Conservation (phyloP, 345 rosid genomes). For the Crucihimalaya himalaica region DNA sequence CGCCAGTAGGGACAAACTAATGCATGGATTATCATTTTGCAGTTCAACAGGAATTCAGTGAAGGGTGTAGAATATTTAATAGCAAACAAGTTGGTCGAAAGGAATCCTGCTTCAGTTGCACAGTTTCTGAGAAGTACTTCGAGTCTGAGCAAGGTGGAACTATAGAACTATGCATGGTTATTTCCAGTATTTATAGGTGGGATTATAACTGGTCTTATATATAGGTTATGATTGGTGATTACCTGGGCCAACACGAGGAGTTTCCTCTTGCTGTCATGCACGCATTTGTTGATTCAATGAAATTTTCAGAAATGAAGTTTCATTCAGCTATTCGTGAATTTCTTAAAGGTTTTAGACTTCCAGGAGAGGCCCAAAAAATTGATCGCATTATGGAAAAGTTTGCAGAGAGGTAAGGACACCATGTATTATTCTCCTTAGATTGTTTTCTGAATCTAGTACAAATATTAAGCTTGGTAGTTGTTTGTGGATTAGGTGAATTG, state of each 20-base stretch:
- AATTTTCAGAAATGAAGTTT: slow-evolving; percentile 88
- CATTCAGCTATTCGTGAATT: slow-evolving; percentile 86
- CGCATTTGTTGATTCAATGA: slow-evolving; percentile 89
- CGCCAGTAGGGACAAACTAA: slow-evolving; percentile 25
- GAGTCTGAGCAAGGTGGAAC: slow-evolving; percentile 75
- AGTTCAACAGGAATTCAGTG: slow-evolving; percentile 87
- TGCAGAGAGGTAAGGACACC: slow-evolving; percentile 79
- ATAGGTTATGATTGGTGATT: slow-evolving; percentile 96
- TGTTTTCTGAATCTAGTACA: slow-evolving; percentile 1
- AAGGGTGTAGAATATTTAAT: slow-evolving; percentile 78
- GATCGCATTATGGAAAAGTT: slow-evolving; percentile 99
- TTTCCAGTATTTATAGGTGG: slow-evolving; percentile 29
- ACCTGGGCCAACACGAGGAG: slow-evolving; percentile 96
- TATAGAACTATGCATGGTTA: slow-evolving; percentile 13
- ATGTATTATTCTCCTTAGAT: neutral
- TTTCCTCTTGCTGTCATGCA: slow-evolving; percentile 99
- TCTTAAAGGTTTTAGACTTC: slow-evolving; percentile 94
- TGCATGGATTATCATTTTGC: slow-evolving; percentile 41
- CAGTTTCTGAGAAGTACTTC: slow-evolving; percentile 76
- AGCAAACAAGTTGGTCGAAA: slow-evolving; percentile 80
- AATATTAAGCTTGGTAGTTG: slow-evolving; percentile 16
- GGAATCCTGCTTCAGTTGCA: slow-evolving; percentile 79
- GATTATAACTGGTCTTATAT: slow-evolving; percentile 44
- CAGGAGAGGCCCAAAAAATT: slow-evolving; percentile 99
- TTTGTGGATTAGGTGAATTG: slow-evolving; percentile 6